phyloP scores from a whole-genome alignment of 75 land plant species.

The Chamaecyparis obtusa region DNA sequence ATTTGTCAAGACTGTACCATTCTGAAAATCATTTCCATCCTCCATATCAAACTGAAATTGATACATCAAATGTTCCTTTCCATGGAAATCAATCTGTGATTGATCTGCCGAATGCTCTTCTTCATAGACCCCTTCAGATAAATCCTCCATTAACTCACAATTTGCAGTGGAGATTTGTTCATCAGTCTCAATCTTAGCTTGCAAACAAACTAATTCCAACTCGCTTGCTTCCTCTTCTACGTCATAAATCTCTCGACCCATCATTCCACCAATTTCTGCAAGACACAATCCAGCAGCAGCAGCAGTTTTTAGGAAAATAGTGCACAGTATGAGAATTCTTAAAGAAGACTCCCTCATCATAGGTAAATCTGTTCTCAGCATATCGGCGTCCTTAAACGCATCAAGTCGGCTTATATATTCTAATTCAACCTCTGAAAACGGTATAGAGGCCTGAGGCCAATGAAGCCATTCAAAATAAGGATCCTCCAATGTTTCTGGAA shows the following conservation, averaged over 20 bases:
- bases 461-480: constrained; percentile 63
- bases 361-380: constrained; percentile 39
- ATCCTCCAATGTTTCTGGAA: constrained; percentile 46
- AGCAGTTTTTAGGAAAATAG: constrained; percentile 34
- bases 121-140: constrained; percentile 6
- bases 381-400: constrained; percentile 30
- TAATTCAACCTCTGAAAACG: constrained; percentile 49
- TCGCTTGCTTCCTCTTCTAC: constrained; percentile 39
- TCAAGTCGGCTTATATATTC: constrained; percentile 38
- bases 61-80: constrained; percentile 10
- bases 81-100: constrained; percentile 15
- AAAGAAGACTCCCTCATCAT: constrained; percentile 44
- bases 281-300: constrained; percentile 41
- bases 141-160: not conserved
- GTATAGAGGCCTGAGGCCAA: constrained; percentile 55
- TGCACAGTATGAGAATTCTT: constrained; percentile 44
- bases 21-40: constrained; percentile 17
- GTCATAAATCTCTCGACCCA: constrained; percentile 44
- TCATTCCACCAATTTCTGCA: constrained; percentile 48
- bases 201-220: constrained; percentile 38
- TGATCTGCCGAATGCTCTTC: constrained; percentile 15
- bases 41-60: constrained; percentile 38
- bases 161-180: constrained; percentile 10
- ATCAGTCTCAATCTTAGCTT: constrained; percentile 24
- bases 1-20: not conserved